These are phyloP conservation scores for Artemisia annua DNA, from an alignment of 129 eudicot species.

Conservation along the genomic window DNA sequence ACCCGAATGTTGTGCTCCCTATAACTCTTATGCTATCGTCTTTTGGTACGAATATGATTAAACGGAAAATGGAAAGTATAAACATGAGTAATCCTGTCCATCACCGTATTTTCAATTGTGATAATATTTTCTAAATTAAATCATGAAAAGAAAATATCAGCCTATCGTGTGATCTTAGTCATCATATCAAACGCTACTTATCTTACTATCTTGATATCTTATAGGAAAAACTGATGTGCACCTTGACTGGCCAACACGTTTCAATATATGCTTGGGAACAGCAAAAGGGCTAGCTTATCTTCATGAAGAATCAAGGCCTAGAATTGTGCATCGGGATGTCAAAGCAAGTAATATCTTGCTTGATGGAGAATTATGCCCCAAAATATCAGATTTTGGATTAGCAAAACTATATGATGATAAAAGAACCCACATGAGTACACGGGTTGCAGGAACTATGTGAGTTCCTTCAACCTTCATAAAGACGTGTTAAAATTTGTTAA, in stretches of 20 bases:
- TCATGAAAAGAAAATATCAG: neutral
- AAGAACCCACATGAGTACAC: slow-evolving; percentile 64
- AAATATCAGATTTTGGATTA: slow-evolving; percentile 68
- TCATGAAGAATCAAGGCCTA: slow-evolving; percentile 49
- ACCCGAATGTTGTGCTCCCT: neutral
- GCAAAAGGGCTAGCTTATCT: slow-evolving; percentile 65
- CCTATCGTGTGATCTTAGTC: neutral
- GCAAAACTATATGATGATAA: slow-evolving; percentile 68
- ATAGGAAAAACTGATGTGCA: slow-evolving; percentile 38
- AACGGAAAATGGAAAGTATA: neutral
- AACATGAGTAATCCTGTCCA: neutral
- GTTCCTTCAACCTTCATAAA: slow-evolving; percentile 23
- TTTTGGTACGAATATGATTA: too few relatives aligned
- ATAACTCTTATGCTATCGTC: too few relatives aligned
- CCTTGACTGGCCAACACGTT: slow-evolving; percentile 58
- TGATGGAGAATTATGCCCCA: slow-evolving; percentile 63
- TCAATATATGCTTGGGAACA: slow-evolving; percentile 61
- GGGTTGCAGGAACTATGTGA: slow-evolving; percentile 73
- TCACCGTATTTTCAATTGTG: neutral
- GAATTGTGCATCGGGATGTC: slow-evolving; percentile 34
- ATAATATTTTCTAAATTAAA: neutral
- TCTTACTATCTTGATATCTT: slow-evolving; percentile 2
- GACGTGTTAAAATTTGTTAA: neutral
- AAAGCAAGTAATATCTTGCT: slow-evolving; percentile 22
- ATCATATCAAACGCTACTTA: neutral